Percentiles rank a stretch among this genome's conserved stretches.
These are phyloP conservation scores for Filobasidium floriforme DNA, from an alignment of 768 basidiomycete species.

Conservation along the genomic window DNA sequence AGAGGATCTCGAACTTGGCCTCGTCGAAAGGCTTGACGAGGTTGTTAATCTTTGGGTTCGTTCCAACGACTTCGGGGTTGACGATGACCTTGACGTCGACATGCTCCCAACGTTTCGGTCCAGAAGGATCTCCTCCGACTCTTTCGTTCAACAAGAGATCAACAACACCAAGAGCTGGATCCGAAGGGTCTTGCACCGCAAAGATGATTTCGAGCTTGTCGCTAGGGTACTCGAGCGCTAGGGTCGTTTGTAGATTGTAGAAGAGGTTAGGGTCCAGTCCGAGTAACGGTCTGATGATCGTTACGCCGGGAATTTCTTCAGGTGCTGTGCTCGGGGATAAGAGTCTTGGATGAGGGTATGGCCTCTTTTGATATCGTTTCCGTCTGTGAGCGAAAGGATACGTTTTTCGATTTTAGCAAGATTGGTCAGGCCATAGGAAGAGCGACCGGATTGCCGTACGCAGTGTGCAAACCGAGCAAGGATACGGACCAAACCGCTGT, in stretches of 20 bases:
- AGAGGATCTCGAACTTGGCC: constrained; percentile 81
- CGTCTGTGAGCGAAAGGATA: constrained; percentile 51
- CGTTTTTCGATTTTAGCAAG: neutral
- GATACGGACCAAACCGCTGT: constrained; percentile 60
- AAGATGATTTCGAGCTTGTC: constrained; percentile 70
- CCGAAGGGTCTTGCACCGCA: constrained; percentile 77
- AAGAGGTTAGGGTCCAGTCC: constrained; percentile 92
- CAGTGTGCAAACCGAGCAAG: constrained; percentile 60
- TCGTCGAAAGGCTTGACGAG: constrained; percentile 72
- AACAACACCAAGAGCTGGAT: constrained; percentile 81
- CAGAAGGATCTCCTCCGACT: constrained; percentile 50
- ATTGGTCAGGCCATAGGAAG: constrained; percentile 17
- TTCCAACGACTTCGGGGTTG: constrained; percentile 74
- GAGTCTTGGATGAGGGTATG: constrained; percentile 53
- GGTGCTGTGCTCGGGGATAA: constrained; percentile 47
- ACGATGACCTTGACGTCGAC: constrained; percentile 67
- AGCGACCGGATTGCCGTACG: constrained; percentile 52
- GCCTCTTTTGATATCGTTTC: constrained; percentile 62
- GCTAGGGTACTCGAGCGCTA: constrained; percentile 81
- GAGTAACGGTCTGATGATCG: constrained; percentile 86
- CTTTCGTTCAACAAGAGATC: constrained; percentile 64
- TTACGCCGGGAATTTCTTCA: constrained; percentile 66
- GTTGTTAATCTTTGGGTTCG: constrained; percentile 98
- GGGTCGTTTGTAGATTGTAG: constrained; percentile 90
- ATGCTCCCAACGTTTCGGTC: constrained; percentile 1